A percentile compares a stretch with the other conserved stretches of the same genome.
Evolutionary conservation across 495 filamentous ascomycete species (phyloP).

Genomic region (Annulohypoxylon bovei): DNA sequence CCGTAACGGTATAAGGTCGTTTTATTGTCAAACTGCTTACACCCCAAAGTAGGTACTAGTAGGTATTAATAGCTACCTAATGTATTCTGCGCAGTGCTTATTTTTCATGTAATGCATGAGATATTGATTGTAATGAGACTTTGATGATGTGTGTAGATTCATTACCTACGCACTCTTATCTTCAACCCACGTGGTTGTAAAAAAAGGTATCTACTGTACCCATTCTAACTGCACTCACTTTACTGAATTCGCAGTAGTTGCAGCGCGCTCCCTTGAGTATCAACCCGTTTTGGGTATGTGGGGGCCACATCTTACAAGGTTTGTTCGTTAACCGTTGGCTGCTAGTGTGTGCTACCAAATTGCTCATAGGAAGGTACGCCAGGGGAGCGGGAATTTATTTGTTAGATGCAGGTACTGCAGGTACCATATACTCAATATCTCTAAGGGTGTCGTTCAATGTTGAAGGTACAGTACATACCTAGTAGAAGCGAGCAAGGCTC

Average conservation of each 20-base stretch:
- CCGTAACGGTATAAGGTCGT: background rate
- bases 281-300: constrained; percentile 33
- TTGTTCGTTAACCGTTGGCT: constrained; percentile 20
- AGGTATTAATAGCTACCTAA: no score
- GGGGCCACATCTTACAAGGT: constrained; percentile 21
- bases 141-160: background rate
- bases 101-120: background rate
- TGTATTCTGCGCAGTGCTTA: background rate
- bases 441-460: background rate
- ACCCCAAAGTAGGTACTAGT: no score
- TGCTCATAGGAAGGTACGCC: constrained; percentile 13
- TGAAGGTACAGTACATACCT: background rate
- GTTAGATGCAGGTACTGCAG: constrained; percentile 2
- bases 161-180: background rate
- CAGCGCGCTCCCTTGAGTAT: background rate
- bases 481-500: constrained; percentile 22
- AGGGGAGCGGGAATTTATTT: background rate
- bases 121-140: background rate
- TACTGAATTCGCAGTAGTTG: background rate
- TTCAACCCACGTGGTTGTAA: constrained; percentile 1
- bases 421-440: background rate
- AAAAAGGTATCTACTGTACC: background rate
- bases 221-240: background rate
- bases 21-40: background rate
- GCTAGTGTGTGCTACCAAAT: constrained; percentile 12